Percentiles rank a stretch among this genome's conserved stretches.
These are phyloP conservation scores for Lagenaria siceraria DNA, from an alignment of 306 rosid genomes.

Conservation along the genomic window DNA sequence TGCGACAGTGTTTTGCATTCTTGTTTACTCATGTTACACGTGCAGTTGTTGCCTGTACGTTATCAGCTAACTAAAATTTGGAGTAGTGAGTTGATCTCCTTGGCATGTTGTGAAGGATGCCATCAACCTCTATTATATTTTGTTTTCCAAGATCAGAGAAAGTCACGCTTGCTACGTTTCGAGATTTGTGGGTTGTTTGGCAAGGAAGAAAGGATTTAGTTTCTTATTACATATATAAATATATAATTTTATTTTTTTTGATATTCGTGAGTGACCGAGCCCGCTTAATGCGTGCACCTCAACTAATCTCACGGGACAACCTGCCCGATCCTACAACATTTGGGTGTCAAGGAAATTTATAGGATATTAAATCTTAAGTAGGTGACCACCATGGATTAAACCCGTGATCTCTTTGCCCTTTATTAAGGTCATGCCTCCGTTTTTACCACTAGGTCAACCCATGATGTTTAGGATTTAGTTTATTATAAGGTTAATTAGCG, in stretches of 20 bases:
- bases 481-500: background rate
- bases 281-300: too few species aligned
- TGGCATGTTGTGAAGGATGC: background rate
- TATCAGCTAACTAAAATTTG: background rate
- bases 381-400: too few species aligned
- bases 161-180: background rate
- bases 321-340: too few species aligned
- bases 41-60: constrained; percentile 4
- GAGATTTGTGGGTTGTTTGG: background rate
- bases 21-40: background rate
- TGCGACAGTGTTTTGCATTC: background rate
- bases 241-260: too few species aligned
- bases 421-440: too few species aligned
- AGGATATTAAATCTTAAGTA: too few species aligned
- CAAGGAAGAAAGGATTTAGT: background rate
- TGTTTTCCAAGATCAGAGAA: background rate
- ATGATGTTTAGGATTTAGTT: background rate
- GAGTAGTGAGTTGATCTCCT: background rate
- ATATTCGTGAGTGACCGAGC: too few species aligned
- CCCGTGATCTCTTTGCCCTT: too few species aligned
- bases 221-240: too few species aligned
- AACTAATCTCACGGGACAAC: too few species aligned
- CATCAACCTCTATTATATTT: background rate
- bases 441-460: too few species aligned
- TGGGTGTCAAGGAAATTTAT: too few species aligned